Percentiles rank a stretch among this genome's conserved stretches.
Conservation (phyloP, 148 eudicot species). For the Bassia scoparia region DNA sequence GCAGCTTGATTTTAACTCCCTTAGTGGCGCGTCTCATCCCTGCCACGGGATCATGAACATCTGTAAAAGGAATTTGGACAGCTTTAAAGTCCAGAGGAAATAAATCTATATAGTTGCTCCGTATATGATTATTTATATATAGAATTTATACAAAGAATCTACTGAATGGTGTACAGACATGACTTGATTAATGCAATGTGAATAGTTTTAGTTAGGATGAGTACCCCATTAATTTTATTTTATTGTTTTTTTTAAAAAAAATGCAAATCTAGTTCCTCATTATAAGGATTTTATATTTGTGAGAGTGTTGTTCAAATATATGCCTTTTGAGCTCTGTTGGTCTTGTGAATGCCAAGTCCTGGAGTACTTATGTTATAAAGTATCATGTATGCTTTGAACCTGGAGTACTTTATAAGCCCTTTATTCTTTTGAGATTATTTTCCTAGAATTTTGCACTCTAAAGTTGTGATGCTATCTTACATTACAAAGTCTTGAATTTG, state of each 20-base stretch:
- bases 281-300: neutral
- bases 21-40: no score
- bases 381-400: slow-evolving; percentile 99
- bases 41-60: no score
- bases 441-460: neutral
- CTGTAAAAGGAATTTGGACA: no score
- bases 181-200: neutral
- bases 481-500: neutral
- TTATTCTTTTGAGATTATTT: neutral
- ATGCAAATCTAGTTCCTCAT: neutral
- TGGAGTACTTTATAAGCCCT: slow-evolving; percentile 36
- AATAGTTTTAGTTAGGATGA: neutral
- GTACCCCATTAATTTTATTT: neutral
- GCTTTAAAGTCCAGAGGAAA: no score
- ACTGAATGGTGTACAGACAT: neutral
- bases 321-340: neutral
- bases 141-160: neutral
- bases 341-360: neutral
- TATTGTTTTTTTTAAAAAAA: neutral
- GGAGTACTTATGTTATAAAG: slow-evolving; percentile 40
- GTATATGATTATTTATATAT: neutral
- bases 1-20: no score
- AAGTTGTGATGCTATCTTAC: neutral
- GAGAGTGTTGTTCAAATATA: neutral
- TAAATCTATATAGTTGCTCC: no score